These are phyloP conservation scores for Solanum infundibuliforme DNA, from an alignment of 257 asterid species.

Conservation along the genomic window DNA sequence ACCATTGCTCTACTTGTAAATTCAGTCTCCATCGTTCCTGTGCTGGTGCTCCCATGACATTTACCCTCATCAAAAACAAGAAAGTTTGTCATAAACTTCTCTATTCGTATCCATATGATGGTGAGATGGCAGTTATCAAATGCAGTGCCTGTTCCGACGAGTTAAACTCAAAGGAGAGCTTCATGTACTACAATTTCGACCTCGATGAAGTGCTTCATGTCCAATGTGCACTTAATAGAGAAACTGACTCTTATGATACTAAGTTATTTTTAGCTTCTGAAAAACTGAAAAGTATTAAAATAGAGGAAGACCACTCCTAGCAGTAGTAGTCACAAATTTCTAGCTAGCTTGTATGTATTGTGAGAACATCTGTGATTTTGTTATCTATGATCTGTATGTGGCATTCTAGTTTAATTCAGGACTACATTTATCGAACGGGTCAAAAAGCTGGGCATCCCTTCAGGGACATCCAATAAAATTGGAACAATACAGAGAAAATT, in stretches of 20 bases:
- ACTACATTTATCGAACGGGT: too few relatives aligned
- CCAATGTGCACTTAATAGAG: neutral
- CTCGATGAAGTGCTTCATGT: neutral
- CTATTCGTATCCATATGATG: neutral
- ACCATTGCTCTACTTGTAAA: neutral
- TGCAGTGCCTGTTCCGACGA: neutral
- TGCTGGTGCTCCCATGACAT: neutral
- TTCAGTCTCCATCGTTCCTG: neutral
- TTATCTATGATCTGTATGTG: too few relatives aligned
- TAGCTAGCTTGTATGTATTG: too few relatives aligned
- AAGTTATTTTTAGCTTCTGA: neutral
- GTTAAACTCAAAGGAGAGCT: neutral
- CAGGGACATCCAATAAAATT: neutral
- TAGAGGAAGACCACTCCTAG: neutral
- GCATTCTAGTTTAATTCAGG: too few relatives aligned
- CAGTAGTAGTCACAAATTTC: too few relatives aligned
- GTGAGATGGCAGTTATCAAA: neutral
- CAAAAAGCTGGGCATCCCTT: neutral
- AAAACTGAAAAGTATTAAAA: neutral
- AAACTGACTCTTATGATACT: neutral
- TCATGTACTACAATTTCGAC: neutral
- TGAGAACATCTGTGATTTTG: too few relatives aligned
- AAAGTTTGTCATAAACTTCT: neutral
- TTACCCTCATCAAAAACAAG: neutral
- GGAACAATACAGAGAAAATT: neutral